These are phyloP conservation scores for Curvularia lunata DNA, from an alignment of 2,329 filamentous ascomycete genomes.

Conservation along the genomic window DNA sequence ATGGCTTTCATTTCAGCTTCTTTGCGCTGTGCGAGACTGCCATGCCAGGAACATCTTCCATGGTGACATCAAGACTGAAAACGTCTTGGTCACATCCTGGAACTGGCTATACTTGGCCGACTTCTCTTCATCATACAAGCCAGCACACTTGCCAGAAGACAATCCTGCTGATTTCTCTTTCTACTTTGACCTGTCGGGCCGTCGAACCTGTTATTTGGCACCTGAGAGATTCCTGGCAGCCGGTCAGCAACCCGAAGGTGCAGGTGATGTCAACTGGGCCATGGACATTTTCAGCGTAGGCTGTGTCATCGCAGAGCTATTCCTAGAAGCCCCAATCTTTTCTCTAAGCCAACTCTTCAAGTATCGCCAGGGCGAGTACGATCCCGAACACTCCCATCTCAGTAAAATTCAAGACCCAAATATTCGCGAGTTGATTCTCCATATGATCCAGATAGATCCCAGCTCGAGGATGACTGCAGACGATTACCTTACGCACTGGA, in stretches of 20 bases:
- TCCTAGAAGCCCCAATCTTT: slow-evolving; percentile 95
- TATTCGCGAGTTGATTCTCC: slow-evolving; percentile 84
- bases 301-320: slow-evolving; percentile 95
- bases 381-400: slow-evolving; percentile 80
- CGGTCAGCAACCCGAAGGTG: slow-evolving; percentile 69
- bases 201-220: slow-evolving; percentile 92
- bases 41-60: slow-evolving; percentile 90
- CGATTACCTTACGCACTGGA: slow-evolving; percentile 92
- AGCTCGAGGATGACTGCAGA: slow-evolving; percentile 91
- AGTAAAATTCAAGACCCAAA: slow-evolving; percentile 87
- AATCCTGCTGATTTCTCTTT: slow-evolving; percentile 98
- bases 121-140: slow-evolving; percentile 95
- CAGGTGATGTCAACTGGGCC: slow-evolving; percentile 76
- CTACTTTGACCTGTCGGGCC: slow-evolving; percentile 92
- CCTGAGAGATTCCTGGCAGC: slow-evolving; percentile 86
- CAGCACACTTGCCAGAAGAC: slow-evolving; percentile 89
- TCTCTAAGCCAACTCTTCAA: slow-evolving; percentile 95
- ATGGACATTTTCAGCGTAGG: slow-evolving; percentile 99
- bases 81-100: slow-evolving; percentile 96
- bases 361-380: slow-evolving; percentile 90
- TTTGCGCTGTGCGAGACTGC: slow-evolving; percentile 90
- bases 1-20: slow-evolving; percentile 94
- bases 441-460: slow-evolving; percentile 96
- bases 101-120: slow-evolving; percentile 99
- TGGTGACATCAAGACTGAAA: slow-evolving; percentile 98